A percentile compares a stretch with the other conserved stretches of the same genome.
Evolutionary conservation across 2,329 filamentous ascomycete species (phyloP).

Genomic region (Colletotrichum musae): DNA sequence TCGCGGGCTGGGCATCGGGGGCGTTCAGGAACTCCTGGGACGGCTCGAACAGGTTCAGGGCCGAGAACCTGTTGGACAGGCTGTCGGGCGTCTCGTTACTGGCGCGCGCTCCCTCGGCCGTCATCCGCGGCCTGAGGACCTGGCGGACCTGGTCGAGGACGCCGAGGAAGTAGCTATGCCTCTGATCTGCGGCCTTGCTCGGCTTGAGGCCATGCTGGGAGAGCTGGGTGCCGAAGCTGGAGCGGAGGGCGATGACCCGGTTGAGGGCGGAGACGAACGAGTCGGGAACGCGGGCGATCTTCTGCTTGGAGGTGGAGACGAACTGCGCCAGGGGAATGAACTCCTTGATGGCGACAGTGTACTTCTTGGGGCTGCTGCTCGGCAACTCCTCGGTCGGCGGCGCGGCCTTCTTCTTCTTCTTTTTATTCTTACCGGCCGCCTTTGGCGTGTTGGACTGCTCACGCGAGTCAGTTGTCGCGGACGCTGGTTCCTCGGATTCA

Average conservation of each 20-base stretch:
- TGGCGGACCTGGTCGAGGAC: conserved; percentile 52
- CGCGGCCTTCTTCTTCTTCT: neutral
- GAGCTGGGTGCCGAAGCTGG: conserved; percentile 46
- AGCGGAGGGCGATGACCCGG: conserved; percentile 53
- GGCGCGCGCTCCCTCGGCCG: conserved; percentile 39
- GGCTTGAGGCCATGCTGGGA: conserved; percentile 37
- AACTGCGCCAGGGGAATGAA: conserved; percentile 56
- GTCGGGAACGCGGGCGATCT: conserved; percentile 47
- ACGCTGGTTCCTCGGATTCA: too few relatives aligned
- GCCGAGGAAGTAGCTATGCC: conserved; percentile 52
- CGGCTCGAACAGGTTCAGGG: conserved; percentile 54
- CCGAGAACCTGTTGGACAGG: conserved; percentile 47
- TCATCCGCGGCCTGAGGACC: conserved; percentile 47
- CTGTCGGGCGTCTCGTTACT: neutral
- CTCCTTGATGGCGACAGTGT: conserved; percentile 54
- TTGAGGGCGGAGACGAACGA: conserved; percentile 51
- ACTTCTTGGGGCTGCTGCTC: conserved; percentile 40
- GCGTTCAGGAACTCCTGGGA: conserved; percentile 54
- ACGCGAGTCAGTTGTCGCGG: too few relatives aligned
- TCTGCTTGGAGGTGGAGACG: conserved; percentile 47
- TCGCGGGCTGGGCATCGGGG: conserved; percentile 44
- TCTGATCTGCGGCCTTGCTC: conserved; percentile 44
- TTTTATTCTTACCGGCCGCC: neutral
- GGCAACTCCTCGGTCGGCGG: too few relatives aligned
- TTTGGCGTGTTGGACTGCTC: neutral